These are phyloP conservation scores for Aspergillus oerlinghausenensis DNA, from an alignment of 2,329 filamentous ascomycete species.

Conservation along the genomic window DNA sequence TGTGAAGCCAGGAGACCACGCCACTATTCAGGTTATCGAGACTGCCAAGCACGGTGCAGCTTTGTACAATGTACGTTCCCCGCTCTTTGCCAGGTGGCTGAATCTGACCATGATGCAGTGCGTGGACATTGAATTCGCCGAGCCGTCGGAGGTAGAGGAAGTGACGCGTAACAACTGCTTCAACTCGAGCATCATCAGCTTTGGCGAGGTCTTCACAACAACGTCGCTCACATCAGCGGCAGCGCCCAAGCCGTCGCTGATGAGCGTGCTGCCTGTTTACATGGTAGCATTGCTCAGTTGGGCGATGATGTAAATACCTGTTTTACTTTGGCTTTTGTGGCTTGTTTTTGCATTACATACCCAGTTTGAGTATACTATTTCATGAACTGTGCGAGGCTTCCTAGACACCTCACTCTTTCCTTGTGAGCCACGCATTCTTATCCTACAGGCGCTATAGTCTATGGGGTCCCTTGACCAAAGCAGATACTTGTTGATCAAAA, in stretches of 20 bases:
- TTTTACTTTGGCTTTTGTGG: background rate
- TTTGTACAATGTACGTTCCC: constrained; percentile 66
- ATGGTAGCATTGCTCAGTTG: constrained; percentile 18
- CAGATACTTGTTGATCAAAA: background rate
- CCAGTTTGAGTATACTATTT: constrained; percentile 8
- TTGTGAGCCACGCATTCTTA: background rate
- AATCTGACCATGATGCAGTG: constrained; percentile 55
- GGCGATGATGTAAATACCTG: constrained; percentile 12
- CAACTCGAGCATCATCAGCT: constrained; percentile 74
- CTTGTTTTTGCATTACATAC: constrained; percentile 13
- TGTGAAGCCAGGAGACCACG: constrained; percentile 76
- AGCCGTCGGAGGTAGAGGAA: constrained; percentile 67
- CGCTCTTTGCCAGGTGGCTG: background rate
- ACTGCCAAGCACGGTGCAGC: constrained; percentile 76
- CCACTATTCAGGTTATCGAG: constrained; percentile 86
- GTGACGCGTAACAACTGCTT: constrained; percentile 83
- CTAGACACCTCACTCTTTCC: background rate
- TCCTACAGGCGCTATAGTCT: background rate
- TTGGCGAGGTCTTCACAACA: constrained; percentile 65
- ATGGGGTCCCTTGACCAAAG: no score
- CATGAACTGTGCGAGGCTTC: background rate
- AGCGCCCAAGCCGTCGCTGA: constrained; percentile 13
- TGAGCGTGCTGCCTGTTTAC: constrained; percentile 23
- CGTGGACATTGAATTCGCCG: constrained; percentile 88
- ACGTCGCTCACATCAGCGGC: constrained; percentile 21